Base-by-base conservation (phyloP, 257 asterid species). In the Salvia rosmarinus region DNA sequence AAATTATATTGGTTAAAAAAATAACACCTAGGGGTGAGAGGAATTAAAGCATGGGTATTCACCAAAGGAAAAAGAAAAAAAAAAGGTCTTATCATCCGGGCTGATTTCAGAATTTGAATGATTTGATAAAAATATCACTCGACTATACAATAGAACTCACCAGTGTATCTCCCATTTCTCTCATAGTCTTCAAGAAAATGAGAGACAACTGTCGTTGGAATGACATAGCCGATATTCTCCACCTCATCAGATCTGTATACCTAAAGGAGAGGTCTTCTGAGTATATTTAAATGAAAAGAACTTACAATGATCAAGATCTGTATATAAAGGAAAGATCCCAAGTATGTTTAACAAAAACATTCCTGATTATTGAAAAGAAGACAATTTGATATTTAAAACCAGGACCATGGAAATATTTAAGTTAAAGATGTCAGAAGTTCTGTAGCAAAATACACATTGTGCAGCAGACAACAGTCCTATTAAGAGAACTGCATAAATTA, bases 171-270 rank as follows among this genome's bases (percentile, higher is more conserved):
- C 77, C 93, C 96, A 69, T 89, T 86, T 83, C 84, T 91, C 83
- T 84, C 82, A 49, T 91, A 94, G 81, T 94, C 99, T 74, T 94
- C 96, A 78, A 94, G 93, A 83, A 91, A 91, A 89, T 91, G 99
- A 75, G 96, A 88, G 49, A 91, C 96, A 74, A 94, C 97, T 9
- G 90, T 89, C 32, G 96, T 81, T 43, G 99, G 99, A 78, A 91
- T 94, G 72, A 94, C 96, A 59, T 94, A 94, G 34, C 99, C 99
- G 69, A 94, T 94, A 86, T 94, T 91, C 77, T 94, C 97, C 70
- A 80, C 96, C 23, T 89, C 97, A 75, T 89, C 97, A 74, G 99
- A 94, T 84, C 99, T 94, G 96, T 83, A 91, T 75, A 91, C 97
- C 96, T 94, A 89, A 82, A 79, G 58, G 73, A 79, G 76, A 77